A percentile compares a stretch with the other conserved stretches of the same genome.
phyloP scores from a whole-genome alignment of 2,329 filamentous ascomycete species.

The Ophiocordyceps australis region DNA sequence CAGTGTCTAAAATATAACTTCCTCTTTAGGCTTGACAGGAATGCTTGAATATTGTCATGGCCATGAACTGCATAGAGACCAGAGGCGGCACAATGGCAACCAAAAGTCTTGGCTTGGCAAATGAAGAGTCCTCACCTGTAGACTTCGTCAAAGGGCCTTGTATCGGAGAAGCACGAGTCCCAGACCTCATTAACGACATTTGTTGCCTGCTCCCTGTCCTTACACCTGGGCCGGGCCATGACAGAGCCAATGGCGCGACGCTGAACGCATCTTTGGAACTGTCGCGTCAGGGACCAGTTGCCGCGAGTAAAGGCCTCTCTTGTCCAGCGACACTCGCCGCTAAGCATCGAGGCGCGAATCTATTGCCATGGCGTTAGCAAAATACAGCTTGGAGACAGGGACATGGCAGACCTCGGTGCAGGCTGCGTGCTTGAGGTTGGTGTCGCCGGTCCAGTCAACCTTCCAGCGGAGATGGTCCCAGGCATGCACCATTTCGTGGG shows the following conservation, averaged over 20 bases:
- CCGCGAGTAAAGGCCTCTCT: conserved; percentile 70
- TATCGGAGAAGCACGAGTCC: conserved; percentile 92
- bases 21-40: no score
- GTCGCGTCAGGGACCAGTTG: conserved; percentile 78
- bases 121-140: conserved; percentile 56
- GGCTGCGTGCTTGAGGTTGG: conserved; percentile 69
- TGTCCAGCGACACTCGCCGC: conserved; percentile 82
- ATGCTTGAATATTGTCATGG: no score
- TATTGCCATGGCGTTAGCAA: conserved; percentile 12
- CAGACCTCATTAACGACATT: conserved; percentile 95
- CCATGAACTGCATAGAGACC: no score
- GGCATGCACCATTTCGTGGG: conserved; percentile 96
- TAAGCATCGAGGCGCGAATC: conserved; percentile 86
- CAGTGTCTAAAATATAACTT: no score
- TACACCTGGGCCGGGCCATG: conserved; percentile 58
- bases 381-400: no score
- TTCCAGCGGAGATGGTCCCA: conserved; percentile 90
- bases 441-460: conserved; percentile 57
- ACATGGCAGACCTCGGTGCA: conserved; percentile 83
- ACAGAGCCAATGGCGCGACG: conserved; percentile 66
- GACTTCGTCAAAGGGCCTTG: conserved; percentile 89
- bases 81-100: no score
- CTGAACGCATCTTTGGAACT: conserved; percentile 86
- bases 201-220: conserved; percentile 69
- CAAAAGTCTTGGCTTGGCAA: no score